Base-by-base conservation (phyloP, 2,329 filamentous ascomycete species). In the Botrytis paeoniae region DNA sequence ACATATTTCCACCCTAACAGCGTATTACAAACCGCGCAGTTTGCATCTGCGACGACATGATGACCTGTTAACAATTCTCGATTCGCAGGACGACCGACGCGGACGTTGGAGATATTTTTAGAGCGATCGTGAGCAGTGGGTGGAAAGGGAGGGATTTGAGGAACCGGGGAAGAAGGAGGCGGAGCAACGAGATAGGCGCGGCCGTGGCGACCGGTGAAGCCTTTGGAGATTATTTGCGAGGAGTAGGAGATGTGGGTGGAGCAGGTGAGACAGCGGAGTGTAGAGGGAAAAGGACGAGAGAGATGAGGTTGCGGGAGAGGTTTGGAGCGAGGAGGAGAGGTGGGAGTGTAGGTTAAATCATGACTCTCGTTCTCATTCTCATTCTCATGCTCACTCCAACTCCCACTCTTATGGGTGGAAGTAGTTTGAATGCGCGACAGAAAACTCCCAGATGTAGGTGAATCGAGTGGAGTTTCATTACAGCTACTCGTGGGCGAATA, bases 1-100 rank as follows among this genome's bases (percentile, higher is more conserved):
- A 91, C 84, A 78, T 92, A 92, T 80, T 91, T 91, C 90, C 90
- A 92, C 29, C 90, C 90, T 14, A 92, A 79, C 77, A 87, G 87
- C 69, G 82, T 83, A 39, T 82, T 82, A 80, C 90, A 92, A 39
- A 86, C 82, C 16, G 80, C 79, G 78, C 90, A 92, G 64, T 80
- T 84, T 66, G 91, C 89, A 81, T 92, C 89, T 5, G 89, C 88
- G 10, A 92, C 89, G 9, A 88, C 84, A 80, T 92, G 90, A 78
- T 85, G 84, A 4, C 90, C 90, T 1, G 90, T 92, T 20, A 88
- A 86, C 9, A 92, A 84, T 75, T 87, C 85, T 41, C 90, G 83
- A 71, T 84, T 85, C 79, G 89, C 88, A 9, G 83, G 82, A 61
- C 83, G 84, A 16, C 88, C 89, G 51, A 89, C 79, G 60, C 83